A percentile compares a stretch with the other conserved stretches of the same genome.
Evolutionary conservation across 169 alveolate species (phyloP).

Genomic region (Babesia sp.): DNA sequence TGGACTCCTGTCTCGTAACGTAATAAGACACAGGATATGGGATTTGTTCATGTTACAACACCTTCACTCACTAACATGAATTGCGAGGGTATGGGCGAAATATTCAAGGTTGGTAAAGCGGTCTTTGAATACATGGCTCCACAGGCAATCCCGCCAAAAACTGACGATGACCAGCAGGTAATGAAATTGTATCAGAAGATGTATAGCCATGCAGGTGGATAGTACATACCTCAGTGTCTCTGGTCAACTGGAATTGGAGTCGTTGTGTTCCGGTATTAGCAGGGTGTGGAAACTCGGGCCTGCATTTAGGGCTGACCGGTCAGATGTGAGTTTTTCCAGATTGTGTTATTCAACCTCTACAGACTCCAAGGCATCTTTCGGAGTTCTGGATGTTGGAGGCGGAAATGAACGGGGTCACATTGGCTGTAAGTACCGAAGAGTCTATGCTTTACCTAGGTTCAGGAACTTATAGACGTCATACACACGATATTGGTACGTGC

Average conservation of each 20-base stretch:
- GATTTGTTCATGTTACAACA: constrained; percentile 94
- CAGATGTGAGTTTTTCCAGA: constrained; percentile 76
- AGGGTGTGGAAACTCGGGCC: constrained; percentile 98
- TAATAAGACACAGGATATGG: constrained; percentile 74
- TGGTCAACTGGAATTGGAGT: constrained; percentile 96
- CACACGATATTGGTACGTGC: constrained; percentile 57
- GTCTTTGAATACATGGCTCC: constrained; percentile 55
- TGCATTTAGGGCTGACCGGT: constrained; percentile 98
- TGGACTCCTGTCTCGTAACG: constrained; percentile 73
- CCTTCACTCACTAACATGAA: constrained; percentile 98
- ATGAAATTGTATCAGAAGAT: neutral
- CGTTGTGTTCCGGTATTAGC: constrained; percentile 91
- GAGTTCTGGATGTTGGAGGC: constrained; percentile 99
- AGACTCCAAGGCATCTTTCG: constrained; percentile 94
- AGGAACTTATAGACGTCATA: constrained; percentile 65
- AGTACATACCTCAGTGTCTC: constrained; percentile 96
- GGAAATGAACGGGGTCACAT: constrained; percentile 74
- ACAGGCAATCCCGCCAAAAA: constrained; percentile 19
- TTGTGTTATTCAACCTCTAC: neutral
- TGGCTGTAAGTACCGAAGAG: constrained; percentile 81
- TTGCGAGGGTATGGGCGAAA: constrained; percentile 99
- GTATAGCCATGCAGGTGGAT: constrained; percentile 61
- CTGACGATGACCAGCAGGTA: constrained; percentile 16
- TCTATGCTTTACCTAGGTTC: neutral
- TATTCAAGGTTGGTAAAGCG: constrained; percentile 91